phyloP scores from a whole-genome alignment of 208 protist genomes.

The Wallacemonas rigidus region DNA sequence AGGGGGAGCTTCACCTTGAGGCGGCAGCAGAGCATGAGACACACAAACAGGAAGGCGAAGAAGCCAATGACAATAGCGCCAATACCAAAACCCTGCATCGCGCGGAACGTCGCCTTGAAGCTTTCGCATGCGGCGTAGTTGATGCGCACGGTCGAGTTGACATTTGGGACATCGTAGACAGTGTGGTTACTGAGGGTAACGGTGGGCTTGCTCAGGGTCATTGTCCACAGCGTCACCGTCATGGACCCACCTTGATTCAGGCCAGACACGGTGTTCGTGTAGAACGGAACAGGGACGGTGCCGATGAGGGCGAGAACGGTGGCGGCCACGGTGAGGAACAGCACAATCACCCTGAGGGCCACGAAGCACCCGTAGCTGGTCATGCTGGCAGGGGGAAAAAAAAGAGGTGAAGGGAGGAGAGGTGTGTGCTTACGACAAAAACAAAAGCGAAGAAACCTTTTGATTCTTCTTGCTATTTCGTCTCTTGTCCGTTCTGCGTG shows the following conservation, averaged over 20 bases:
- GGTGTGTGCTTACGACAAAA: too few species aligned
- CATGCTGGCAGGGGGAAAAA: not conserved
- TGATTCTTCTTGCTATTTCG: not conserved
- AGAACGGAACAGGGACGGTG: slow-evolving; percentile 41
- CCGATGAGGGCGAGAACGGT: slow-evolving; percentile 45
- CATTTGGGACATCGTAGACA: slow-evolving; percentile 16
- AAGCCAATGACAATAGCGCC: slow-evolving; percentile 45
- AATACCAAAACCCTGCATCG: slow-evolving; percentile 49
- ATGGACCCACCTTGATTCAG: slow-evolving; percentile 35
- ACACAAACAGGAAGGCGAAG: slow-evolving; percentile 41
- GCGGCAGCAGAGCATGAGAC: slow-evolving; percentile 40
- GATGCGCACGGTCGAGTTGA: slow-evolving; percentile 30
- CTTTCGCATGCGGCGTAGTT: slow-evolving; percentile 47
- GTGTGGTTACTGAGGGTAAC: slow-evolving; percentile 20
- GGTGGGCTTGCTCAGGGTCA: slow-evolving; percentile 22
- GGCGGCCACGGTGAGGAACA: slow-evolving; percentile 32
- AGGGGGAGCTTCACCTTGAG: slow-evolving; percentile 55
- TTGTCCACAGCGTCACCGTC: slow-evolving; percentile 38
- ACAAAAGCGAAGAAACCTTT: not conserved
- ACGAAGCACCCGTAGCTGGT: slow-evolving; percentile 19
- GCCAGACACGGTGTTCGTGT: slow-evolving; percentile 24
- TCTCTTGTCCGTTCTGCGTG: too few species aligned
- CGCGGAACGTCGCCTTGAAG: slow-evolving; percentile 40
- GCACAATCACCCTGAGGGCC: slow-evolving; percentile 37
- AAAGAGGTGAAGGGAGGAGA: not conserved